These are phyloP conservation scores for Talaromyces liani DNA, from an alignment of 495 filamentous ascomycete genomes.

Conservation along the genomic window DNA sequence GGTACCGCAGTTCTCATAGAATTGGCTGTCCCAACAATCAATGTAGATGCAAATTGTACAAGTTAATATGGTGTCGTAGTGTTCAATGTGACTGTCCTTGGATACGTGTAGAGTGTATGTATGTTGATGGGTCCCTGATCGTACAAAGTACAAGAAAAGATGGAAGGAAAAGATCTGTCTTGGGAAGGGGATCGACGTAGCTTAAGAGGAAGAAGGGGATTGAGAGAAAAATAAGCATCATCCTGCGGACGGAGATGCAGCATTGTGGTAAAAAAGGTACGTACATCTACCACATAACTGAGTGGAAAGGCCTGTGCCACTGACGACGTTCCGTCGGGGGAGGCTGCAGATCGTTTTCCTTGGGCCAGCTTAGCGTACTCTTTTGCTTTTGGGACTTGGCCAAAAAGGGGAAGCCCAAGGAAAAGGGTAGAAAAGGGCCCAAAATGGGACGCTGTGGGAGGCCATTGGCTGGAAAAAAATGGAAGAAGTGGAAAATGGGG, in stretches of 20 bases:
- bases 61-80: no score
- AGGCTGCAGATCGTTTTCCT: constrained; percentile 33
- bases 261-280: constrained; percentile 16
- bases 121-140: background rate
- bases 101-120: background rate
- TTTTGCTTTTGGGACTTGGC: background rate
- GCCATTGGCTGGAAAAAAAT: background rate
- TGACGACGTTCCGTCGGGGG: constrained; percentile 40
- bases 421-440: background rate
- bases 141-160: background rate
- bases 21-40: background rate
- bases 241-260: constrained; percentile 14
- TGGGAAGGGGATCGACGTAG: constrained; percentile 67
- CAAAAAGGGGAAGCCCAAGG: constrained; percentile 5
- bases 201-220: constrained; percentile 52
- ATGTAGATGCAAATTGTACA: background rate
- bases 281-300: constrained; percentile 18
- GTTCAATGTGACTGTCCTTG: background rate
- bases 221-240: constrained; percentile 1
- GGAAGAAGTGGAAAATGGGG: background rate
- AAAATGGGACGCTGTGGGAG: background rate
- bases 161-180: constrained; percentile 24
- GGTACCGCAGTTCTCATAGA: background rate
- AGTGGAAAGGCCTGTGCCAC: constrained; percentile 33
- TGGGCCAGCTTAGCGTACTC: background rate